Evolutionary conservation across 352 stramenopile species (phyloP).

Genomic region (Phytopythium delawarense): DNA sequence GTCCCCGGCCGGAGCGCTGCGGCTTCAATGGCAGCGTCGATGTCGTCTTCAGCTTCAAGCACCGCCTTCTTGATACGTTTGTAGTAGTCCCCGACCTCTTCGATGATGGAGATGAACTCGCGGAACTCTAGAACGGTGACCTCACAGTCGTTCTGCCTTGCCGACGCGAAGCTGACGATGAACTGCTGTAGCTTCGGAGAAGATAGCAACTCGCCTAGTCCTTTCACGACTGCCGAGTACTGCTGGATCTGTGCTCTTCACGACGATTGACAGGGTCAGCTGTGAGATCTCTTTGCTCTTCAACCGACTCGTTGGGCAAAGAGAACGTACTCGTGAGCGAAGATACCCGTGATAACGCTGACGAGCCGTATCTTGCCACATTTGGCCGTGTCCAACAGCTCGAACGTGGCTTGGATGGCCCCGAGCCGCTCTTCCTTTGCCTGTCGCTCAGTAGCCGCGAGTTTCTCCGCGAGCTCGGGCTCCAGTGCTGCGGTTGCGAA

Average conservation of each 20-base stretch:
- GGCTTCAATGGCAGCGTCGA: conserved; percentile 32
- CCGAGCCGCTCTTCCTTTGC: conserved; percentile 16
- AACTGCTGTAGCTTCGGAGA: conserved; percentile 52
- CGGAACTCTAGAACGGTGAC: conserved; percentile 39
- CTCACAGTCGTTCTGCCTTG: conserved; percentile 12
- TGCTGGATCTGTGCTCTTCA: conserved; percentile 23
- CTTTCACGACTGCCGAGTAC: conserved; percentile 33
- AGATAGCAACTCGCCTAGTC: conserved; percentile 36
- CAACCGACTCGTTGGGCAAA: neutral
- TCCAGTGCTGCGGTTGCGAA: conserved; percentile 29
- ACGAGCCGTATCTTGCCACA: conserved; percentile 45
- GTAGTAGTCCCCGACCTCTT: conserved; percentile 50
- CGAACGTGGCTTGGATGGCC: conserved; percentile 55
- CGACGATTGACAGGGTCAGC: conserved; percentile 6
- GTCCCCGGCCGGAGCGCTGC: conserved; percentile 11
- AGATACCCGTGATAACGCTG: conserved; percentile 50
- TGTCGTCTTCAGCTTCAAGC: conserved; percentile 54
- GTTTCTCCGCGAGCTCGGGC: conserved; percentile 51
- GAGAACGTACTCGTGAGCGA: conserved; percentile 46
- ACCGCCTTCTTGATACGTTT: conserved; percentile 39
- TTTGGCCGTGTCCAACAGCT: conserved; percentile 29
- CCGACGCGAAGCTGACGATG: conserved; percentile 50
- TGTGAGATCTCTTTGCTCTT: neutral
- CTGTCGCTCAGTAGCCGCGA: conserved; percentile 18
- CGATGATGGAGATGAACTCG: conserved; percentile 51